A percentile compares a stretch with the other conserved stretches of the same genome.
Evolutionary conservation across 2,329 filamentous ascomycete species (phyloP).

Genomic region (Myriosclerotinia curreyana): DNA sequence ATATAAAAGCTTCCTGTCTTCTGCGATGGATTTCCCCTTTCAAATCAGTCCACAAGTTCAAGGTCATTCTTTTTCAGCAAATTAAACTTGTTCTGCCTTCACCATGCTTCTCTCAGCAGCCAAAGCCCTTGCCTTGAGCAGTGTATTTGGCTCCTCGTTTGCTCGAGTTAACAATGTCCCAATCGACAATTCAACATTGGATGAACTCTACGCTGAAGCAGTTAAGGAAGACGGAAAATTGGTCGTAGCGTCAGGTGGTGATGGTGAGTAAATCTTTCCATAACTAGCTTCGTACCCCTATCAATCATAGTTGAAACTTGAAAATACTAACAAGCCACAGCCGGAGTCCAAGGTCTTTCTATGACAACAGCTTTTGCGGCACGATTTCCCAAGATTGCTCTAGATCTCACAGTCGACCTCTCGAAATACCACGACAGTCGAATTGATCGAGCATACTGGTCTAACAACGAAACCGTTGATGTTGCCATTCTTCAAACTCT

Average conservation of each 20-base stretch:
- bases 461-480: conserved; percentile 45
- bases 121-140: neutral
- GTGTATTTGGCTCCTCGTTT: neutral
- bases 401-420: conserved; percentile 46
- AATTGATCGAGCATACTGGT: conserved; percentile 47
- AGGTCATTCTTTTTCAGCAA: neutral
- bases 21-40: neutral
- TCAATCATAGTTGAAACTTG: neutral
- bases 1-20: neutral
- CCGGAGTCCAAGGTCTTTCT: neutral
- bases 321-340: neutral
- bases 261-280: neutral
- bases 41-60: neutral
- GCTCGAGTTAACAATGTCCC: conserved; percentile 1
- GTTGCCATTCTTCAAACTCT: conserved; percentile 50
- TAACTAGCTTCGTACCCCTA: neutral
- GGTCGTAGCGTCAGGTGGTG: conserved; percentile 8
- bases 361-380: neutral
- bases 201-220: neutral
- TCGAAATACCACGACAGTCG: conserved; percentile 54
- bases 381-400: conserved; percentile 2
- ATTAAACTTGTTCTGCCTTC: neutral
- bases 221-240: conserved; percentile 5
- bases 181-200: neutral
- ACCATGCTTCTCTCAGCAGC: neutral